Evolutionary conservation across 176 grass and related monocot species (phyloP), one percentile per base, ranked within the genome.

Genomic region (Tillandsia fasciculata): DNA sequence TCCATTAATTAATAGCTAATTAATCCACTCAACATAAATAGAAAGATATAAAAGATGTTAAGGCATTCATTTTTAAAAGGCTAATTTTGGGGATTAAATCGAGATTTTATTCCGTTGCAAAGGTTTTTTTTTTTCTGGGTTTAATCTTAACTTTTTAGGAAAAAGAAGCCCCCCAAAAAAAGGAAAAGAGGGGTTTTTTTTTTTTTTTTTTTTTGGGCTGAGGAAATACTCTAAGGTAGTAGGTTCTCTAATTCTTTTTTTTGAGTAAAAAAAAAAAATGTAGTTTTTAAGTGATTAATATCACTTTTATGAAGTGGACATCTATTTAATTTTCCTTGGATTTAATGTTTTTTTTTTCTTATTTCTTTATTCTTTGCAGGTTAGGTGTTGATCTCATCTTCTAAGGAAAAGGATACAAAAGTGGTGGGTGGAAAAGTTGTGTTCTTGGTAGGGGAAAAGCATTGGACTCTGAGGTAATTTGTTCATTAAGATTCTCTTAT

Each of bases 1-100:
- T 63, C 66, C 22, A 53, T 54, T 79, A 66, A 53, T 52, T 64
- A 51, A 66, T 63, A 64, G 58, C 51, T 29, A 56, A 59, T 76
- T 48, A 70, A 56, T 59, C 54, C 54, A 59, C 54, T 59, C 20
- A 8, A 14, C 20, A 59, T 61, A 17, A 59, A 59, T 9, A 59
- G 56, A 22, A 59, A 59, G 15, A 58, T 58, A 58, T 18, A 20
- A 58, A 13, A 20, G 54, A 58, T 29, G 28, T 42, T 42, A 42
- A 42, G 4, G 4, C 33, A 42, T 42, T 42, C 7, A 42, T 42
- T 42, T 42, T 42, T 42, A 5, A 42, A 42, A 42, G 33, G 33
- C 33, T 42, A 42, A 42, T 42, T 42, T 42, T 42, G 33, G 33
- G 33, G 4, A 42, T 42, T 5, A 42, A 6, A 7, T 42, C 6